These are phyloP conservation scores for Zygosaccharomyces gambellarensis DNA, from an alignment of 805 yeast species.

Conservation along the genomic window DNA sequence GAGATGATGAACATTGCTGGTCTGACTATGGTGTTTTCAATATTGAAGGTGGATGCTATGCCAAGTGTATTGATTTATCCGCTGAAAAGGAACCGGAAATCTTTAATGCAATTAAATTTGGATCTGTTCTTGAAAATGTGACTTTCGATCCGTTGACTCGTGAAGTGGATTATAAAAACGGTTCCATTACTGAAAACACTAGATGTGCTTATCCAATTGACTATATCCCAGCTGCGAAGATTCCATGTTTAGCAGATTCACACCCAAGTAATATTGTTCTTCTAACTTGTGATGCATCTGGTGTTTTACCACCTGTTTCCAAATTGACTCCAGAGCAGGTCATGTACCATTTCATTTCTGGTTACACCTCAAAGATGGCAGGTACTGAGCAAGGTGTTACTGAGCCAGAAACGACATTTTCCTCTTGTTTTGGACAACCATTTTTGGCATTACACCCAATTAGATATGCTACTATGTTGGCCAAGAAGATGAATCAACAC, in stretches of 20 bases:
- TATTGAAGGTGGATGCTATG: conserved; percentile 99
- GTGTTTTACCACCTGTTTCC: conserved; percentile 96
- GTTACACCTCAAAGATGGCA: conserved; percentile 99
- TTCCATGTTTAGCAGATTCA: conserved; percentile 83
- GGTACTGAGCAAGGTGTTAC: conserved; percentile 99
- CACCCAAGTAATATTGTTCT: conserved; percentile 92
- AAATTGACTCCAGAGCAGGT: conserved; percentile 91
- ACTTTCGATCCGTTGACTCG: conserved; percentile 75
- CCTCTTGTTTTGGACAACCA: conserved; percentile 99
- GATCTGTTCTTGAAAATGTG: conserved; percentile 91
- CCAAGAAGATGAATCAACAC: conserved; percentile 86
- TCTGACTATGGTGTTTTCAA: conserved; percentile 97
- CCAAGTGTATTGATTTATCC: conserved; percentile 86
- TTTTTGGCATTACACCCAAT: conserved; percentile 97
- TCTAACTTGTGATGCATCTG: conserved; percentile 96
- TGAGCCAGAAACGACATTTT: conserved; percentile 96
- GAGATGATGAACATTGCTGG: conserved; percentile 99
- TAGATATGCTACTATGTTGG: conserved; percentile 93
- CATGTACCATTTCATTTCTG: conserved; percentile 98
- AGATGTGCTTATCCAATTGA: conserved; percentile 99
- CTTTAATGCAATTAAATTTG: conserved; percentile 89
- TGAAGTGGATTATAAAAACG: conserved; percentile 78
- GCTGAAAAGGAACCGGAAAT: conserved; percentile 97
- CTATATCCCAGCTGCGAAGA: conserved; percentile 90
- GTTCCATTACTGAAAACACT: conserved; percentile 89